A percentile compares a stretch with the other conserved stretches of the same genome.
These are phyloP conservation scores for Neophaeococcomyces aloes DNA, from an alignment of 2,329 filamentous ascomycete species.

Conservation along the genomic window DNA sequence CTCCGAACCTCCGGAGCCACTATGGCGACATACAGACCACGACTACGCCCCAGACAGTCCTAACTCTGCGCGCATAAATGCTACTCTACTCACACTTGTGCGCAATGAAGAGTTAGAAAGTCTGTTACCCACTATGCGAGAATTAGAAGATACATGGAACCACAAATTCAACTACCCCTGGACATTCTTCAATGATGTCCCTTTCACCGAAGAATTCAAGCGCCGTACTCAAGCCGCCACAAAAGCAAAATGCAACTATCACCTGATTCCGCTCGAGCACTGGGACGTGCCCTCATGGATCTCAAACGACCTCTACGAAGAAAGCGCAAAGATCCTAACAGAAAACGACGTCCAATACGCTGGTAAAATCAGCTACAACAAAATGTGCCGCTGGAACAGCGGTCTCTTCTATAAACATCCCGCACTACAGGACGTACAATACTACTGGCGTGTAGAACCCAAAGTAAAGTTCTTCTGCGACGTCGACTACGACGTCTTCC, in stretches of 20 bases:
- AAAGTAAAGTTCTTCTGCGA: constrained; percentile 99
- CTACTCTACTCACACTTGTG: constrained; percentile 82
- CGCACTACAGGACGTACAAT: constrained; percentile 68
- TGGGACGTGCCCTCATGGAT: constrained; percentile 93
- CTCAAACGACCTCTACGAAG: constrained; percentile 70
- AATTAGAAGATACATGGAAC: constrained; percentile 93
- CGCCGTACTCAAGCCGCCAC: constrained; percentile 66
- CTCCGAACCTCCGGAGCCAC: constrained; percentile 66
- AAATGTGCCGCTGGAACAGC: constrained; percentile 99
- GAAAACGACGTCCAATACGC: constrained; percentile 87
- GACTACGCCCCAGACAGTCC: constrained; percentile 68
- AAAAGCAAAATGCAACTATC: constrained; percentile 65
- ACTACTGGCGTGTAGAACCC: constrained; percentile 97
- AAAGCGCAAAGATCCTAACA: constrained; percentile 71
- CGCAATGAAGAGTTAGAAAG: constrained; percentile 79
- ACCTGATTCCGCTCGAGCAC: constrained; percentile 73
- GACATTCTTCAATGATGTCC: constrained; percentile 97
- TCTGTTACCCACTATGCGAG: constrained; percentile 77
- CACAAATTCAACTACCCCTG: constrained; percentile 99
- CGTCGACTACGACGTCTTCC: constrained; percentile 95
- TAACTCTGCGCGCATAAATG: constrained; percentile 77
- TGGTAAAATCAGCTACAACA: constrained; percentile 79
- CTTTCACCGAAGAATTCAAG: constrained; percentile 91
- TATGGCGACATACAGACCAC: constrained; percentile 61
- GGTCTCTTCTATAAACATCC: constrained; percentile 97